Percentiles rank a stretch among this genome's conserved stretches.
Evolutionary conservation across 140 eudicot species (phyloP).

Genomic region (Bidens hawaiensis): DNA sequence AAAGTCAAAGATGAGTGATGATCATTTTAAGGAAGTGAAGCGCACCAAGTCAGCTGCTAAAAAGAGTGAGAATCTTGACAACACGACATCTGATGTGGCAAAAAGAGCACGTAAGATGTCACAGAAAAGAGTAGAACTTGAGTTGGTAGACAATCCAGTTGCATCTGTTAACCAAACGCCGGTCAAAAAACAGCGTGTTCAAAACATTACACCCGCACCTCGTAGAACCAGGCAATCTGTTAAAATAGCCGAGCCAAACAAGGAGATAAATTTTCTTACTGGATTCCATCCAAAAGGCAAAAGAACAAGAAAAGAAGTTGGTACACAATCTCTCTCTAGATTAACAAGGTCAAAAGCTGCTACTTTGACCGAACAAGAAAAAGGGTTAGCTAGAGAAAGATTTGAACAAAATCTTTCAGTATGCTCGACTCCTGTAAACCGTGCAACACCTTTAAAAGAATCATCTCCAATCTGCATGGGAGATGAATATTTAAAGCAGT

Average conservation of each 20-base stretch:
- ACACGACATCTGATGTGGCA: not conserved
- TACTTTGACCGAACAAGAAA: slow-evolving; percentile 13
- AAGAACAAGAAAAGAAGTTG: slow-evolving; percentile 31
- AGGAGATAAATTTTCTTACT: slow-evolving; percentile 18
- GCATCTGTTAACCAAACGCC: slow-evolving; percentile 27
- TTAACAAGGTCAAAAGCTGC: slow-evolving; percentile 33
- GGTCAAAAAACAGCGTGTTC: slow-evolving; percentile 27
- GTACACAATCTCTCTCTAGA: slow-evolving; percentile 22
- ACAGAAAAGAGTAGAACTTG: slow-evolving; percentile 22
- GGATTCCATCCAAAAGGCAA: slow-evolving; percentile 33
- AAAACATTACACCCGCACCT: slow-evolving; percentile 37
- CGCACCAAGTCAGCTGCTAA: slow-evolving; percentile 23
- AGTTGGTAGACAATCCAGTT: slow-evolving; percentile 5
- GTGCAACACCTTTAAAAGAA: slow-evolving; percentile 39
- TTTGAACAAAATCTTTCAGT: slow-evolving; percentile 11
- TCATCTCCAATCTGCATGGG: slow-evolving; percentile 83
- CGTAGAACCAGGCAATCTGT: slow-evolving; percentile 40
- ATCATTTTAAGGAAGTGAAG: slow-evolving; percentile 24
- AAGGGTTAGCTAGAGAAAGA: slow-evolving; percentile 27
- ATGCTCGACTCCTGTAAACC: slow-evolving; percentile 46
- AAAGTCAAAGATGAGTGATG: slow-evolving; percentile 24
- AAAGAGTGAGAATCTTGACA: slow-evolving; percentile 16
- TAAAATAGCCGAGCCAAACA: not conserved
- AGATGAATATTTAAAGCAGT: slow-evolving; percentile 67
- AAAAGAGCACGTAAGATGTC: slow-evolving; percentile 20